Base-by-base conservation (phyloP, 202 grass and related monocot species). In the Alloteropsis angusta region DNA sequence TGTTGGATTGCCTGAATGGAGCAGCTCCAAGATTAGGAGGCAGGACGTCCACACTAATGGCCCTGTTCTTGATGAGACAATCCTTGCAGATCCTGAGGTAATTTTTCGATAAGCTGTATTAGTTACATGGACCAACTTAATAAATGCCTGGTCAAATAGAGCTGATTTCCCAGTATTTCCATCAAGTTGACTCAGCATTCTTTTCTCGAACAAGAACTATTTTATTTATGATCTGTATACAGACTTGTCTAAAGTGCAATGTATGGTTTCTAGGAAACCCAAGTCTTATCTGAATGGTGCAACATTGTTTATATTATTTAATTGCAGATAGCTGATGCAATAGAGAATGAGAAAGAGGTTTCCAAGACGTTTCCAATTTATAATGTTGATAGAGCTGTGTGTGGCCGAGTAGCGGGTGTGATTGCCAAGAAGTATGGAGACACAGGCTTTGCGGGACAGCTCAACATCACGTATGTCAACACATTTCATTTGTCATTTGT, bases 391-490 rank as follows among this genome's bases (percentile, higher is more conserved):
- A 91, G 96, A 85, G 90, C 96, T 86, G 96, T 96, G 60, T 99
- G 96, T 7, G 96, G 92, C 58, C 82, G 92, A 59, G 80, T 99
- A 82, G 87, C 96, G 42, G 96, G 96, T 89, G 92, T 86, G 74
- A 91, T 99, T 87, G 96, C 96, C 54, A 99, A 99, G 82, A 99
- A 93, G 67, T 99, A 99, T 61, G 96, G 96, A 64, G 96, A 99
- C 71, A 87, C 84, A 53, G 96, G 96, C 53, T 99, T 99, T 81
- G 90, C 96, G 43, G 96, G 96, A 28, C 92, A 96, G 79, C 84
- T 99, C 76, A 96, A 96, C 66, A 71, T 99, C 76, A 91, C 79
- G 96, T 99, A 99, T 71, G 89, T 84, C 41, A 36, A 58, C 15
- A 50, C 10, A 38, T 69, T 41, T 81, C 71, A 46, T 67, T 80